Base-by-base conservation (phyloP, 2,329 filamentous ascomycete genomes). In the Neofusicoccum sp. region DNA sequence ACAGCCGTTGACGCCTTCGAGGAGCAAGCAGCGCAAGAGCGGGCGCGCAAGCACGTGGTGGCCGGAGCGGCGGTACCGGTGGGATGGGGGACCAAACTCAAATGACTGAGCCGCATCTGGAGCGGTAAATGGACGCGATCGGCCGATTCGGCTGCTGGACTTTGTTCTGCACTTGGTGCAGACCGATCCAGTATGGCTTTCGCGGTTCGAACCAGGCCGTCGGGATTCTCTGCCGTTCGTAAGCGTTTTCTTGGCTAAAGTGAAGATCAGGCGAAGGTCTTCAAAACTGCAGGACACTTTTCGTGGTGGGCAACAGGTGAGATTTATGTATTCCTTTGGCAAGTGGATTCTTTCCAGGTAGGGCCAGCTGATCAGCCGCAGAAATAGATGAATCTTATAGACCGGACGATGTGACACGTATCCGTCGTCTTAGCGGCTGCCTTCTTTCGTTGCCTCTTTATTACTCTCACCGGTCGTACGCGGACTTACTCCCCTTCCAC, bases 401-500 rank as follows among this genome's bases (percentile, higher is more conserved):
- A 45, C 40, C 8, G 16, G 30, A 41, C 9, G 26, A 26, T 28
- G 41, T 58, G 54, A 44, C 41, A 36, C 40, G n/a, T 58, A 45
- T 8, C 16, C 41, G 30, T 40, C 28, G 11, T 12, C 5, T 44
- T 33, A 58, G 30, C 14, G 41, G 28, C 14, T 58, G 54, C 54
- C 54, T 58, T 58, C 28, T 45, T 31, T 24, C 38, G 54, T 47
- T 58, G 54, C 54, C 54, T 58, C n/a, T 16, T 5, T 36, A 20
- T 36, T 51, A 11, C 26, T 24, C 34, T 47, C 28, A 38, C 36
- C 12, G 38, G 12, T 43, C 26, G 26, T n/a, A 7, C 9, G 28
- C 34, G 11, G 48, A n/a, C n/a, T 38, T 7, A 7, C 43, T 33
- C 28, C 16, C 28, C n/a, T 11, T 28, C 44, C 3, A 14, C n/a